Base-by-base conservation (phyloP, 148 eudicot genomes). In the Camellia granthamiana region DNA sequence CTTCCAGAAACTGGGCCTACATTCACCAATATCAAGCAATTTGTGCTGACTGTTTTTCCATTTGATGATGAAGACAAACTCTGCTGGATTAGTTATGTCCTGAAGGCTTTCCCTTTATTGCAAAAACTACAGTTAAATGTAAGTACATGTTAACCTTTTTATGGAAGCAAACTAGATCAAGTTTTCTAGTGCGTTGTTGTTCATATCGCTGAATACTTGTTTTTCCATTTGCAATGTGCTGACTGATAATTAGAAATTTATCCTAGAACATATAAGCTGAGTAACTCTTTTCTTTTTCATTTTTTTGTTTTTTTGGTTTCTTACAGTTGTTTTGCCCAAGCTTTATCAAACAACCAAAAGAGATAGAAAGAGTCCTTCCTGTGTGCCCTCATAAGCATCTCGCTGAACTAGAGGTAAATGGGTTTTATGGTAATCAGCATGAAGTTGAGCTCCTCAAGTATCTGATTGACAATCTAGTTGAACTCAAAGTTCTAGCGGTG, bases 1-100 rank as follows among this genome's bases (percentile, higher is more conserved):
- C 77, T 83, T 7, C 85, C 85, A 2, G 73, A 74, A 74, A 54
- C 75, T 8, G 69, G 67, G 1, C 77, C 69, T 43, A 44, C 78
- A 74, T 83, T 74, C 66, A 46, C 62, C 75, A 83, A 67, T 61
- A 68, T 83, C 78, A 79, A 79, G 81, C 75, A 78, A 23, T 78
- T 83, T 71, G 78, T 66, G 54, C 67, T 83, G 38, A 64, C 75
- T 51, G 64, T 83, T 73, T 83, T 52, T 54, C 82, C 83, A 6
- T 84, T 84, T 74, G 55, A 76, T 0, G 83, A 84, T 23, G 86
- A 84, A 11, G 86, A 84, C 69, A 63, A 81, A 21, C 80, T 84
- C 67, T 44, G n/a, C 23, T 84, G 83, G 86, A 70, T 63, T 41
- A 76, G 44, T 59, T 84, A 80, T 61, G 19, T 84, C 46, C 69